Base-by-base conservation (phyloP, 1,139 yeast genomes). In the Suhomyces kunorum region DNA sequence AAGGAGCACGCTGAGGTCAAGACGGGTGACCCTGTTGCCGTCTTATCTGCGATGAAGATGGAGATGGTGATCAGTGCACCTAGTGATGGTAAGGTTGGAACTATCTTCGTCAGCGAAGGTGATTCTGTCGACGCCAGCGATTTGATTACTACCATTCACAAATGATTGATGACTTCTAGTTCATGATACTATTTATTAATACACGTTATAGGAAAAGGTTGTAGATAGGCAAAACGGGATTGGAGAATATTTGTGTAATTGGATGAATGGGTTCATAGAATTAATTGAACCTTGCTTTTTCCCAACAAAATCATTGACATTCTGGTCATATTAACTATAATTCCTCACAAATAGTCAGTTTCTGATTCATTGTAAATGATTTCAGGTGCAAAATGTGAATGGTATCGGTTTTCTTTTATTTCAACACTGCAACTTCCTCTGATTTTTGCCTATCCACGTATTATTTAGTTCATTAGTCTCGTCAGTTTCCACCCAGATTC, bases 1-100 rank as follows among this genome's bases (percentile, higher is more conserved):
- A 87, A 88, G 70, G 80, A 80, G 54, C 96, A 95, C 46, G 75
- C 82, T 39, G 85, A 83, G 52, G 96, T 94, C 51, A 88, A 87
- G 78, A 92, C 90, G 80, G 98, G 99, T 52, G 96, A 92, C 61
- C 94, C 97, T 31, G 67, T 92, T 54, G 95, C 95, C 42, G 96
- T 92, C 22, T 76, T 92, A 59, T 83, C 94, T 60, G 98, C 99
- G 50, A 94, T 92, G 99, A 94, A 94, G 80, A 94, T 94, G 98
- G 99, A 92, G 74, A 92, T 92, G 98, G 95, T 92, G 39, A 90
- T 92, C 54, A 80, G 90, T 61, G 92, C 99, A 8, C 96, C 95
- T 40, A 83, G 80, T 47, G 76, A 84, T 45, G 99, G 98, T 61
- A 80, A 76, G 60, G 81, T 94, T 46, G 83, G 85, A 38, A 86